Evolutionary conservation across 306 rosid species (phyloP).

Genomic region (Cucumis cinereus): DNA sequence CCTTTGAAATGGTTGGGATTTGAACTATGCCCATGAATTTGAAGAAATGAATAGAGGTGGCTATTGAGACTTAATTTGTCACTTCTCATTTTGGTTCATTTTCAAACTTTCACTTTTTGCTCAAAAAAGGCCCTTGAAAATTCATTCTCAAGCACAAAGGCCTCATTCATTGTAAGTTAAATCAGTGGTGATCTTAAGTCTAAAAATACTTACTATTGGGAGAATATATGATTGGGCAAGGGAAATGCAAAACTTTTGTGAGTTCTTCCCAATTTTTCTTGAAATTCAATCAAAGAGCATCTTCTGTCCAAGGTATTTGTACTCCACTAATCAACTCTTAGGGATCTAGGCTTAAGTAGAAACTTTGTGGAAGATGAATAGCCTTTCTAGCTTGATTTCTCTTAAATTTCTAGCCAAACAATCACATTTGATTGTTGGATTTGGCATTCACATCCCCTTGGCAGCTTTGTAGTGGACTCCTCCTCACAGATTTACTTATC

Average conservation of each 20-base stretch:
- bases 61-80: not conserved
- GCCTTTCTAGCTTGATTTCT: not conserved
- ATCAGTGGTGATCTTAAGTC: not conserved
- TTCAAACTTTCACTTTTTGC: not conserved
- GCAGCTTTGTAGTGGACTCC: not conserved
- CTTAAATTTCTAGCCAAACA: not conserved
- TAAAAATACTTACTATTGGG: not conserved
- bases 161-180: not conserved
- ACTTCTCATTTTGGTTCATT: not conserved
- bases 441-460: not conserved
- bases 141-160: not conserved
- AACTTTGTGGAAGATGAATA: not conserved
- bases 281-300: not conserved
- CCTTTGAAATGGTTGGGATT: not conserved
- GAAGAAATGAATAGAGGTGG: not conserved
- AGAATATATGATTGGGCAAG: not conserved
- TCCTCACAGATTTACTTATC: not conserved
- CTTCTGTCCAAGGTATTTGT: not conserved
- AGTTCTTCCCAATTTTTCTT: not conserved
- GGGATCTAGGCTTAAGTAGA: not conserved
- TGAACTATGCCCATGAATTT: not conserved
- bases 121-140: not conserved
- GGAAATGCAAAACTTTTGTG: not conserved
- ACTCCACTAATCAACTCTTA: not conserved
- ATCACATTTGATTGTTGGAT: not conserved